Evolutionary conservation across 768 basidiomycete genomes (phyloP).

Genomic region (Lactarius evosmus): DNA sequence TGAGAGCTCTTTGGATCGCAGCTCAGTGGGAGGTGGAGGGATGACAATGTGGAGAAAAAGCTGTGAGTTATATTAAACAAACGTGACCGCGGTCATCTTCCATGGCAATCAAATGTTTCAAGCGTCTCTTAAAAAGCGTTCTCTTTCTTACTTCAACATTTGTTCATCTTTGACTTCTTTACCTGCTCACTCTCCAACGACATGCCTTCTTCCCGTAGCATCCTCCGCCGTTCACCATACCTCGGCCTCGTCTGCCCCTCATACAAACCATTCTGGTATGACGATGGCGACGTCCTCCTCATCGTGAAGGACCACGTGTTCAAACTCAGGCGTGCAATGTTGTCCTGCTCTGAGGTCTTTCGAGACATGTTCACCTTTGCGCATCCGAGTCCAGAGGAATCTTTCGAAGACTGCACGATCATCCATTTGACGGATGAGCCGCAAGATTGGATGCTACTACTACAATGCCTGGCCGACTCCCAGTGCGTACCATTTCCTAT

Average conservation of each 20-base stretch:
- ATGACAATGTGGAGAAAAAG: not conserved
- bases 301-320: slow-evolving; percentile 29
- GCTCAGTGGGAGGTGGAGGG: not conserved
- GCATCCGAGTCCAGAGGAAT: slow-evolving; percentile 34
- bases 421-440: slow-evolving; percentile 34
- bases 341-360: slow-evolving; percentile 34
- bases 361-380: slow-evolving; percentile 40
- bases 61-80: not conserved
- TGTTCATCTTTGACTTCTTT: not conserved
- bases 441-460: slow-evolving; percentile 34
- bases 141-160: not conserved
- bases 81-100: not conserved
- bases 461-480: slow-evolving; percentile 38
- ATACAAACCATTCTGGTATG: slow-evolving; percentile 33
- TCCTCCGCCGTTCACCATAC: not conserved
- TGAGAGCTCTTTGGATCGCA: not conserved
- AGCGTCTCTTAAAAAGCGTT: not conserved
- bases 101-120: not conserved
- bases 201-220: not conserved
- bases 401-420: slow-evolving; percentile 35
- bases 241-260: slow-evolving; percentile 8
- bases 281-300: slow-evolving; percentile 39
- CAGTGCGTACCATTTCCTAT: slow-evolving; percentile 30
- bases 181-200: not conserved
- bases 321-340: slow-evolving; percentile 28